Evolutionary conservation across 2,329 filamentous ascomycete genomes (phyloP).

Genomic region (Diaporthe helianthi): DNA sequence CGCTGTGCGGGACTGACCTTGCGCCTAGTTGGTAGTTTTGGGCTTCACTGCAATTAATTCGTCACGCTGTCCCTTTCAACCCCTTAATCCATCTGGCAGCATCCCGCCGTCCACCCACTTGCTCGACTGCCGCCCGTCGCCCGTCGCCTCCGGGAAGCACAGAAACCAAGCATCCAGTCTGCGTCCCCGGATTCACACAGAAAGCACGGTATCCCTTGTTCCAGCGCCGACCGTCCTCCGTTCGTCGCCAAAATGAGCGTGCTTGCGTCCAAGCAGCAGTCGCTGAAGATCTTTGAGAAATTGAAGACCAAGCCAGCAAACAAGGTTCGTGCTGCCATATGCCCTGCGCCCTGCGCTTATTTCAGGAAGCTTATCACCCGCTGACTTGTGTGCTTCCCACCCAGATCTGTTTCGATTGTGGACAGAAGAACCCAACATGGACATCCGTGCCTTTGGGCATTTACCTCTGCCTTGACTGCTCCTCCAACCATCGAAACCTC

Average conservation of each 20-base stretch:
- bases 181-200: not conserved
- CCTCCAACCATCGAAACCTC: slow-evolving; percentile 94
- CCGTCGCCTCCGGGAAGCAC: slow-evolving; percentile 19
- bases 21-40: slow-evolving; percentile 21
- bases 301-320: slow-evolving; percentile 93
- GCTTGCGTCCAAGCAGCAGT: slow-evolving; percentile 89
- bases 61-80: slow-evolving; percentile 35
- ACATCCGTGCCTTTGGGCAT: slow-evolving; percentile 97
- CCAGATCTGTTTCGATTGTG: slow-evolving; percentile 97
- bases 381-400: slow-evolving; percentile 34
- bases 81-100: slow-evolving; percentile 26
- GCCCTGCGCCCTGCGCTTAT: not conserved
- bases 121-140: slow-evolving; percentile 2
- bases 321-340: slow-evolving; percentile 65
- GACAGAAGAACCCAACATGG: slow-evolving; percentile 98
- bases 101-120: slow-evolving; percentile 43
- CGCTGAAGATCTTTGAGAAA: slow-evolving; percentile 97
- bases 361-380: slow-evolving; percentile 2
- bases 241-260: slow-evolving; percentile 61
- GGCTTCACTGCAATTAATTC: slow-evolving; percentile 35
- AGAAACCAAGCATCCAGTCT: not conserved
- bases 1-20: slow-evolving; percentile 9
- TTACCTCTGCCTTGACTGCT: slow-evolving; percentile 98
- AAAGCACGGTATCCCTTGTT: not conserved
- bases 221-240: slow-evolving; percentile 9